phyloP scores from a whole-genome alignment of 2,329 filamentous ascomycete genomes.

The Scedosporium boydii region DNA sequence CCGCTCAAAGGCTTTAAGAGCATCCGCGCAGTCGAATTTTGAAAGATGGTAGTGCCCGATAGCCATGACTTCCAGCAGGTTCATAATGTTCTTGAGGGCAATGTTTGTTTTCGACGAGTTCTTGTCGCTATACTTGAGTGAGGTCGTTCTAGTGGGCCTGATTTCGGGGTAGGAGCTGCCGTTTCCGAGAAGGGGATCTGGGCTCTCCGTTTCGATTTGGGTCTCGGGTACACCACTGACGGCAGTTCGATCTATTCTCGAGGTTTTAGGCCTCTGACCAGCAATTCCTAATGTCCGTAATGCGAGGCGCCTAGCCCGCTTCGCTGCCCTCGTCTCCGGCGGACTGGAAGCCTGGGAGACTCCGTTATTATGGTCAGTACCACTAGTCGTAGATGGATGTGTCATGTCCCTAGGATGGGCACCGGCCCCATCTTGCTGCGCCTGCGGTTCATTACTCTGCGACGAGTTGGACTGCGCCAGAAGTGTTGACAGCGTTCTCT shows the following conservation, averaged over 20 bases:
- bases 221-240: neutral
- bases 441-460: neutral
- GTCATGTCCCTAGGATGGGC: neutral
- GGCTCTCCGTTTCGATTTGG: neutral
- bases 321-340: slow-evolving; percentile 55
- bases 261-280: neutral
- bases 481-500: neutral
- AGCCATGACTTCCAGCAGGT: slow-evolving; percentile 73
- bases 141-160: neutral
- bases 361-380: neutral
- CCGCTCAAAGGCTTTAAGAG: slow-evolving; percentile 62
- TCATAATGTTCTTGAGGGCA: slow-evolving; percentile 65
- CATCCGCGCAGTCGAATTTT: slow-evolving; percentile 69
- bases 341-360: neutral
- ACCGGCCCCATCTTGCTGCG: neutral
- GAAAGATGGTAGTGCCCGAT: slow-evolving; percentile 69
- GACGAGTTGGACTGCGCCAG: neutral
- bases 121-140: neutral
- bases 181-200: neutral
- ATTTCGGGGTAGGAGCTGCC: neutral
- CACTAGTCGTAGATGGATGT: neutral
- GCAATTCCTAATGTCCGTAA: slow-evolving; percentile 20
- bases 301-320: slow-evolving; percentile 70
- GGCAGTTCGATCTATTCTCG: neutral
- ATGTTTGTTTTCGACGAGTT: slow-evolving; percentile 30